Evolutionary conservation across 2,329 filamentous ascomycete species (phyloP).

Genomic region (Calonectria montana): DNA sequence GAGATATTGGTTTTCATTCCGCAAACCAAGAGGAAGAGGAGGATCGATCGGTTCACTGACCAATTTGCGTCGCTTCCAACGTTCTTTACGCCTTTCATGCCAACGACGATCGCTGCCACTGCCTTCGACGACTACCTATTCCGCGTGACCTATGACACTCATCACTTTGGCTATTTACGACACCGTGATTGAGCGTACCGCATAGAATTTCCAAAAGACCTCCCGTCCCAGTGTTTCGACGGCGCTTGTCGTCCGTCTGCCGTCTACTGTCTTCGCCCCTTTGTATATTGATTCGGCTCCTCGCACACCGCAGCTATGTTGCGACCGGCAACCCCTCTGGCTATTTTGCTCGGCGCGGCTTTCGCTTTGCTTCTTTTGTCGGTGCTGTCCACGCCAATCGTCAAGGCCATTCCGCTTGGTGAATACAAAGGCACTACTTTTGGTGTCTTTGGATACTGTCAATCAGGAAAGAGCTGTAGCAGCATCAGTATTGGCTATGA

Average conservation of each 20-base stretch:
- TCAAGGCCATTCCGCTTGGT: constrained; percentile 86
- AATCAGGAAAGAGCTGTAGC: constrained; percentile 70
- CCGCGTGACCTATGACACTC: not conserved
- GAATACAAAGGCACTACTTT: constrained; percentile 82
- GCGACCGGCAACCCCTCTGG: constrained; percentile 91
- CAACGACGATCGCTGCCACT: constrained; percentile 9
- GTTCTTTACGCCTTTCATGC: constrained; percentile 13
- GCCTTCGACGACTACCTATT: constrained; percentile 15
- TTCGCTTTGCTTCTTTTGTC: constrained; percentile 88
- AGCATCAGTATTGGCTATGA: constrained; percentile 86
- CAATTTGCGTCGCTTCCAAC: not conserved
- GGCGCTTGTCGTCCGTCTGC: constrained; percentile 35
- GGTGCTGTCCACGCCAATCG: constrained; percentile 90
- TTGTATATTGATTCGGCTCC: constrained; percentile 23
- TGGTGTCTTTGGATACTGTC: constrained; percentile 93
- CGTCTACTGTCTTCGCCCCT: constrained; percentile 18
- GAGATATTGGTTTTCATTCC: not conserved
- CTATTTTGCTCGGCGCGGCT: constrained; percentile 84
- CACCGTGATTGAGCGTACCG: not conserved
- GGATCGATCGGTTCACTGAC: constrained; percentile 4
- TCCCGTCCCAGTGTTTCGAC: constrained; percentile 34
- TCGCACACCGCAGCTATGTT: constrained; percentile 71
- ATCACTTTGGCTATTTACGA: constrained; percentile 8
- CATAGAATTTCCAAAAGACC: not conserved
- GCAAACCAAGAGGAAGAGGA: not conserved